phyloP scores from a whole-genome alignment of 495 filamentous ascomycete species.

The Aspergillus wentii region DNA sequence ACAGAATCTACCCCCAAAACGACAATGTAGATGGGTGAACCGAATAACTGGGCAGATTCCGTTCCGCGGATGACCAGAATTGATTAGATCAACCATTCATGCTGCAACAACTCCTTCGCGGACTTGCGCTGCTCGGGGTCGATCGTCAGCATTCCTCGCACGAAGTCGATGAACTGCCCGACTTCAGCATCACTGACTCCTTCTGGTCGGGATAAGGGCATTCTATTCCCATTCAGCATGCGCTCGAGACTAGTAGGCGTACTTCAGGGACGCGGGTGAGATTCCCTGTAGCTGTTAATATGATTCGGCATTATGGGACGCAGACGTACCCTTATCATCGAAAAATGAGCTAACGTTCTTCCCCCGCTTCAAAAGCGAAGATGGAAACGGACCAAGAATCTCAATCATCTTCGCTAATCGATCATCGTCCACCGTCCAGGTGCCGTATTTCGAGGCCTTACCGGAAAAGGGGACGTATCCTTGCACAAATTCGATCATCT shows the following conservation, averaged over 20 bases:
- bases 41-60: too few relatives aligned
- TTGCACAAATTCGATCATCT: slow-evolving; percentile 22
- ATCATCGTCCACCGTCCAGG: slow-evolving; percentile 20
- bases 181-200: slow-evolving; percentile 19
- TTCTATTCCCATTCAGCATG: slow-evolving; percentile 15
- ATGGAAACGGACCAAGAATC: slow-evolving; percentile 16
- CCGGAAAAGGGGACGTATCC: slow-evolving; percentile 19
- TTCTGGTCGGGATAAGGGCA: slow-evolving; percentile 14
- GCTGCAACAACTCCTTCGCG: slow-evolving; percentile 15
- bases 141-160: slow-evolving; percentile 19
- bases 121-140: slow-evolving; percentile 14
- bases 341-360: slow-evolving; percentile 8
- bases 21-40: too few relatives aligned
- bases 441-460: slow-evolving; percentile 12
- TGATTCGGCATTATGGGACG: not conserved
- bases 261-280: slow-evolving; percentile 18
- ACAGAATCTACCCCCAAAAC: too few relatives aligned
- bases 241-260: slow-evolving; percentile 16
- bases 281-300: slow-evolving; percentile 9
- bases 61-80: too few relatives aligned
- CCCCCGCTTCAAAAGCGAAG: slow-evolving; percentile 7
- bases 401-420: slow-evolving; percentile 14
- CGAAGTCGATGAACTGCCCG: slow-evolving; percentile 29
- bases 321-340: slow-evolving; percentile 10
- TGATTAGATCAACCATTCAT: slow-evolving; percentile 13